Conservation (phyloP, 495 filamentous ascomycete species). For the Venustampulla echinocandica region DNA sequence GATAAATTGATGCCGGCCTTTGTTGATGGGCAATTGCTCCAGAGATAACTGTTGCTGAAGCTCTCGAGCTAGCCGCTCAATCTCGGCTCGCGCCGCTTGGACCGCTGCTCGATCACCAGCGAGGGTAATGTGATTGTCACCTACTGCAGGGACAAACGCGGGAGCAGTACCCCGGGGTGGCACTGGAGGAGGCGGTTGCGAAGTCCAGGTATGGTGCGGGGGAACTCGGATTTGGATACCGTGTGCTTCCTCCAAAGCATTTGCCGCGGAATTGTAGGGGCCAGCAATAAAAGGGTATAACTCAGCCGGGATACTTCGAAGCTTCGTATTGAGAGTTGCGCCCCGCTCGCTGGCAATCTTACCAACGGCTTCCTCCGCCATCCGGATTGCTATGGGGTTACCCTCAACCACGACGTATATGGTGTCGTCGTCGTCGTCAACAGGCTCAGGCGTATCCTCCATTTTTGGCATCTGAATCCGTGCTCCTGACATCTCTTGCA, state of each 20-base stretch:
- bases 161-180: slow-evolving; percentile 53
- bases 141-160: slow-evolving; percentile 54
- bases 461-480: slow-evolving; percentile 78
- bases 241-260: slow-evolving; percentile 55
- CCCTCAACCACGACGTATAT: slow-evolving; percentile 87
- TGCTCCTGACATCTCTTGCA: slow-evolving; percentile 78
- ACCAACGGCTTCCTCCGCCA: slow-evolving; percentile 73
- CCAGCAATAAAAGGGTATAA: slow-evolving; percentile 95
- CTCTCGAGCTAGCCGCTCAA: slow-evolving; percentile 67
- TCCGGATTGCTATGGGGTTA: slow-evolving; percentile 71
- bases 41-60: slow-evolving; percentile 60
- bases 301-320: slow-evolving; percentile 78
- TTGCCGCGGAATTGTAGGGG: slow-evolving; percentile 57
- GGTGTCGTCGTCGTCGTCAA: slow-evolving; percentile 68
- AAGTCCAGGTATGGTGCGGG: slow-evolving; percentile 63
- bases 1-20: slow-evolving; percentile 82
- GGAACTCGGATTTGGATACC: slow-evolving; percentile 72
- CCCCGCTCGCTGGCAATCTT: slow-evolving; percentile 78
- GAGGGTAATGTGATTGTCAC: slow-evolving; percentile 66
- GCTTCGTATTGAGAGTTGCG: slow-evolving; percentile 64
- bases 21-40: slow-evolving; percentile 65
- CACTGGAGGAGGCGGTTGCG: slow-evolving; percentile 58
- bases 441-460: slow-evolving; percentile 44
- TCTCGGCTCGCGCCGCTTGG: slow-evolving; percentile 64
- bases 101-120: slow-evolving; percentile 80